phyloP scores from a whole-genome alignment of 768 basidiomycete genomes.

The Mycena latifolia region DNA sequence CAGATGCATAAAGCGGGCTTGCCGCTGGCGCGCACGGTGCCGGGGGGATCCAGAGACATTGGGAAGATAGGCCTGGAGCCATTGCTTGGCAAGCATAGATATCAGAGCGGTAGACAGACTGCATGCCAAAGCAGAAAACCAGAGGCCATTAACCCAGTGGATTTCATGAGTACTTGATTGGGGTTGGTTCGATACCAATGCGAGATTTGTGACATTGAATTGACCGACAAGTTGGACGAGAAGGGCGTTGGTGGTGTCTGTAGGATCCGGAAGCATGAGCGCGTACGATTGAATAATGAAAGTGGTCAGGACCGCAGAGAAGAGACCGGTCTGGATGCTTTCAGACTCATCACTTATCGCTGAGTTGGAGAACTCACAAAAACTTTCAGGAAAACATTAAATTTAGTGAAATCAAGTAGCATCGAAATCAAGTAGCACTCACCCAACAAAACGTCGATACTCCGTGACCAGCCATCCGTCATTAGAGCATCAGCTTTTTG shows the following conservation, averaged over 20 bases:
- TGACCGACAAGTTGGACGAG: conserved; percentile 46
- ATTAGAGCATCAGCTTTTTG: conserved; percentile 48
- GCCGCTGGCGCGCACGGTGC: conserved; percentile 52
- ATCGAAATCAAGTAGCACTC: conserved; percentile 41
- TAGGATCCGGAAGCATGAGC: conserved; percentile 47
- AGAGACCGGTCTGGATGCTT: conserved; percentile 51
- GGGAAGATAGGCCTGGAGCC: conserved; percentile 52
- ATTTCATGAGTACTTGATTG: conserved; percentile 38
- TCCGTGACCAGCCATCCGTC: conserved; percentile 55
- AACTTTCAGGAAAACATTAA: conserved; percentile 43
- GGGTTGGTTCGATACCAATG: conserved; percentile 31
- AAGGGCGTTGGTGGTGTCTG: conserved; percentile 51
- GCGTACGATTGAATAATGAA: conserved; percentile 59
- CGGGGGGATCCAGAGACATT: conserved; percentile 52
- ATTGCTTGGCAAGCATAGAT: conserved; percentile 62
- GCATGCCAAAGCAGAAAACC: conserved; percentile 58
- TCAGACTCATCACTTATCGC: neutral
- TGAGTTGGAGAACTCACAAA: conserved; percentile 50
- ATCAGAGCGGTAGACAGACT: conserved; percentile 57
- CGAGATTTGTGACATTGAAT: conserved; percentile 30
- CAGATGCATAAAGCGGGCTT: conserved; percentile 50
- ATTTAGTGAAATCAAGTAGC: neutral
- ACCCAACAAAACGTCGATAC: conserved; percentile 58
- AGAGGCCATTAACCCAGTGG: conserved; percentile 58
- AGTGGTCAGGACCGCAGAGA: conserved; percentile 58